Evolutionary conservation across 495 filamentous ascomycete species (phyloP).

Genomic region (Penicillium herquei): DNA sequence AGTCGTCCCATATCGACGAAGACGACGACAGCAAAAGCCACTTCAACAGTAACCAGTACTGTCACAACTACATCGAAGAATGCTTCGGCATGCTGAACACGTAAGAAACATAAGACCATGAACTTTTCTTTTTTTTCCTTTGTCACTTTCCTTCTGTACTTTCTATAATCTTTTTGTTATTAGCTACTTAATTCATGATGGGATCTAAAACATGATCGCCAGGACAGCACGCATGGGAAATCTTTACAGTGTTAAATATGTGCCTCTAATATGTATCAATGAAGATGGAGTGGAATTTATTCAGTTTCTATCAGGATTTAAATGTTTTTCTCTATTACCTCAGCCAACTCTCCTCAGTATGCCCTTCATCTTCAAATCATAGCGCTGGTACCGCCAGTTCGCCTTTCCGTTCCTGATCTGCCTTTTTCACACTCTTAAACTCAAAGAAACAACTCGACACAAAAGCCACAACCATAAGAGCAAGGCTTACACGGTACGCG

Average conservation of each 20-base stretch:
- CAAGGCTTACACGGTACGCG: slow-evolving; percentile 27
- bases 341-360: too few relatives aligned
- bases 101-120: background rate
- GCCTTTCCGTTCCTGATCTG: background rate
- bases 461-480: slow-evolving; percentile 35
- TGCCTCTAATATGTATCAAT: too few relatives aligned
- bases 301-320: too few relatives aligned
- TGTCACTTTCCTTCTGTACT: background rate
- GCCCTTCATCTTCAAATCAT: background rate
- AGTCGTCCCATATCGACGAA: background rate
- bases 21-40: slow-evolving; percentile 2
- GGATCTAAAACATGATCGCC: too few relatives aligned
- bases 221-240: too few relatives aligned
- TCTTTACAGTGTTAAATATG: too few relatives aligned
- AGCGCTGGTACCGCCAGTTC: background rate
- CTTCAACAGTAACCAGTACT: slow-evolving; percentile 1
- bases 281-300: too few relatives aligned
- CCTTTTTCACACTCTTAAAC: slow-evolving; percentile 49
- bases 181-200: too few relatives aligned
- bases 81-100: slow-evolving; percentile 2
- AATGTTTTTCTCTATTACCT: too few relatives aligned
- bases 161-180: too few relatives aligned
- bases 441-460: slow-evolving; percentile 43
- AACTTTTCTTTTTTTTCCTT: background rate
- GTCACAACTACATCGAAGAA: background rate